Percentiles rank a stretch among this genome's conserved stretches.
Evolutionary conservation across 129 eudicot species (phyloP).

Genomic region (sunflower (Helianthus annuus)): HanXRQr2.0-SUNRISE NC_035437.2:9534886-9535385

Average conservation of each 20-base stretch:
- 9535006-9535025: too few relatives aligned
- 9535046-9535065: too few relatives aligned
- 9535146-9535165: neutral
- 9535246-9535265: slow-evolving; percentile 11
- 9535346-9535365: neutral
- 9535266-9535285: neutral
- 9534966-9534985: too few relatives aligned
- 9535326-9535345: neutral
- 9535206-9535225: slow-evolving; percentile 16
- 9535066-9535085: too few relatives aligned
- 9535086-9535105: too few relatives aligned
- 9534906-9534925: too few relatives aligned
- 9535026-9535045: too few relatives aligned
- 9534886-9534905: too few relatives aligned
- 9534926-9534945: too few relatives aligned
- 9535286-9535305: neutral
- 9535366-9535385: neutral
- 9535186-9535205: neutral
- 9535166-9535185: neutral
- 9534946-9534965: too few relatives aligned
- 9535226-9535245: slow-evolving; percentile 14
- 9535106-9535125: neutral
- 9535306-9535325: neutral
- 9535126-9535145: slow-evolving; percentile 18
- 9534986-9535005: too few relatives aligned